Base-by-base conservation (phyloP, 371 early-diverging fungal genomes). In the Rhizoclosmatium hyalinum region DNA sequence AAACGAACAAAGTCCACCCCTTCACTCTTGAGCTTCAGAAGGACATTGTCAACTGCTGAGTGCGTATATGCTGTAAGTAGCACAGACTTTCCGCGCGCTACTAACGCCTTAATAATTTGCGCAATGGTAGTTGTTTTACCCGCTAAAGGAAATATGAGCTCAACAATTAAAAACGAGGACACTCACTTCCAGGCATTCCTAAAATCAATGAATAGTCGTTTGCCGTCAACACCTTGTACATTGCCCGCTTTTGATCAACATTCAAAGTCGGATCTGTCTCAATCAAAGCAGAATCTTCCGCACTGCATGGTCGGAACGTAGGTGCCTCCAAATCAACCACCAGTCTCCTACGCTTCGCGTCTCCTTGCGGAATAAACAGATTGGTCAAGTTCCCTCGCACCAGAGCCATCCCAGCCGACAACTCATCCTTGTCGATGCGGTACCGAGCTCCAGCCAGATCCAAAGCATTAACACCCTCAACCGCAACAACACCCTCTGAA, bases 51-150 rank as follows among this genome's bases (percentile, higher is more conserved):
- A 2, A 99, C 90, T 0, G 99, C 97, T 4, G 94, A 88, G 75
- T 99, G 97, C 0, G 99, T 99, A 79, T 98, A 97, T 10, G 99
- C 94, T 6, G 97, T 91, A 21, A 99, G 77, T 21, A 99, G 85
- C 0, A 99, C 94, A 0, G 91, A 85, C 69, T 96, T 94, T 2
- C 91, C 90, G 14, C 79, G 82, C 8, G 67, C 62, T 2, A 93
- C 91, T 39, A 99, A 83, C 4, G 88, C 83, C 19, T 88, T 82
- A 24, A 99, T 92, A 17, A 98, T 85, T 21, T 91, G 84, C 0
- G 95, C 89, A 43, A 98, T 96, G 0, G 98, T 94, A 1, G 94
- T 95, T 0, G 96, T 97, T 80, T 99, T 99, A 39, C 99, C 99
- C 0, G 99, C 70, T 70, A 47, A 58, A 70, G 17, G 8, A 24